Base-by-base conservation (phyloP, 495 filamentous ascomycete genomes). In the Rusavskia elegans region DNA sequence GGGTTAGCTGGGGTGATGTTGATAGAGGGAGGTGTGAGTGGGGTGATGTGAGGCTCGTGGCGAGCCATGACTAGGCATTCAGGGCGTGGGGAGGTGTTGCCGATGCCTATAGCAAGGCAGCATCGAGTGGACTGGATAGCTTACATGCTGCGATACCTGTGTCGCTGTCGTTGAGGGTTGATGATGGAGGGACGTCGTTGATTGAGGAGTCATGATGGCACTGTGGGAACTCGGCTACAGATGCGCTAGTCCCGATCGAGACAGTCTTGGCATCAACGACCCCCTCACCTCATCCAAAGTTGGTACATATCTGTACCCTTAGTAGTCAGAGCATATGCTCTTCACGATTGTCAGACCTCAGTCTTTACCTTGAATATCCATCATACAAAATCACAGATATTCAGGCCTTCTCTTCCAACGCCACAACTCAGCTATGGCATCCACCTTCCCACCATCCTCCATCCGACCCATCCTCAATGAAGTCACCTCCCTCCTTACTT, bases 141-240 rank as follows among this genome's bases (percentile, higher is more conserved):
- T 76, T 71, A 78, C 74, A 78, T 78, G 64, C 74, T 76, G 68
- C 66, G 69, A 57, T 62, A 61, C 62, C 61, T 61, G 66, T 61
- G 69, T 67, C 58, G 66, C 65, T 66, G 65, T 67, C 65, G 67
- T 63, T 61, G 27, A 11, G 23, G 44, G 49, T 51, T 51, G 48
- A 54, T 51, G 52, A 41, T 51, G 52, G 50, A 30, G 10, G 39
- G 44, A 49, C 40, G 25, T 42, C 39, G n/a, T 42, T 5, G 20
- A 42, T 42, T n/a, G 39, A 42, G 39, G 39, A 42, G 37, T 42
- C 39, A 42, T 42, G 39, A 20, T 42, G 39, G 8, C 39, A 21
- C 39, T 42, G 39, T 42, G 39, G 39, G 39, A 42, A 14, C 32
- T 35, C 32, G 32, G 32, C 32, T 35, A 35, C 32, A 35, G 32